Evolutionary conservation across 371 early-diverging fungal genomes (phyloP), one percentile per base, ranked within the genome.

Genomic region (Lichtheimia corymbifera): DNA sequence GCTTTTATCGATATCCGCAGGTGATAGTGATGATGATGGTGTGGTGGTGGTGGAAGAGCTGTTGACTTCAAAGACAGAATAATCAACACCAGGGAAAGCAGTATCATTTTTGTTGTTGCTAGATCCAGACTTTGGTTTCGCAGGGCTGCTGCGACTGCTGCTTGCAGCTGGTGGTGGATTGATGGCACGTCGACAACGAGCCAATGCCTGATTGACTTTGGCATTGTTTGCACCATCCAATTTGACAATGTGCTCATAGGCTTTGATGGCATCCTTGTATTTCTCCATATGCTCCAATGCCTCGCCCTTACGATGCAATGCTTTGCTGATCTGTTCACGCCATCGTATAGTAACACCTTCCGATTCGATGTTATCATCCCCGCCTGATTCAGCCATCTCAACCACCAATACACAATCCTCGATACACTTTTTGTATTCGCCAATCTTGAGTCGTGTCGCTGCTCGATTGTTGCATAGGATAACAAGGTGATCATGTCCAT

Each of bases 401-500:
- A 88, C 63, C 0, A 74, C 77, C 11, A 56, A 28, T n/a, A 74
- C 74, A 61, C 91, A 90, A 58, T 93, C 93, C 4, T 72, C 70
- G 1, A 91, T 64, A n/a, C 80, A 84, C 13, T 83, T 85, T 20
- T 82, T 80, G 69, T 92, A 88, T 51, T 93, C 88, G 18, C 96
- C 96, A n/a, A 79, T 90, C 75, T 97, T 96, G 43, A 93, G 71
- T 4, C 86, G 71, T 0, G 92, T 85, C 0, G 91, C 87, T 0
- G 97, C 95, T n/a, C 96, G 90, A 74, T 97, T 97, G 74, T 95
- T 96, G 69, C 73, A 81, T 15, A 94, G 66, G 0, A 88, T 55
- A 5, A 90, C 77, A n/a, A 88, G 63, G 22, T 84, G 73, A 4
- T 83, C 57, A 60, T 94, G 95, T 18, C 82, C 80, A 5, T 65